These are phyloP conservation scores for Lyophyllum semitale DNA, from an alignment of 768 basidiomycete species.

Conservation along the genomic window DNA sequence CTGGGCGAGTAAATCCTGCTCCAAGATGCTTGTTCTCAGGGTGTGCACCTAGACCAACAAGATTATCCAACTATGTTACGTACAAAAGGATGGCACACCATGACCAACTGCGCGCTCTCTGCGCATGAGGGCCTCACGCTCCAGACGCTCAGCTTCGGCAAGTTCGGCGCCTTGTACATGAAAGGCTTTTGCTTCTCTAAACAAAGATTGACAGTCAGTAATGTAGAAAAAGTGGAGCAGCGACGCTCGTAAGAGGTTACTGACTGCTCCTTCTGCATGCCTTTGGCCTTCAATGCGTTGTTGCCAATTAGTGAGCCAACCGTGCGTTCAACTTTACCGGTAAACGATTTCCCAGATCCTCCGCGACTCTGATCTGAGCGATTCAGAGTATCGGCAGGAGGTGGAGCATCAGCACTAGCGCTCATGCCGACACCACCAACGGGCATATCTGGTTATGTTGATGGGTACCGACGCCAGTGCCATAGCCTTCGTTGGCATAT, in stretches of 20 bases:
- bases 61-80: not conserved
- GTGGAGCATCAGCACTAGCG: slow-evolving; percentile 14
- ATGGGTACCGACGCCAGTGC: not conserved
- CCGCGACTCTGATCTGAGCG: slow-evolving; percentile 17
- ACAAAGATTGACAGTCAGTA: not conserved
- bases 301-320: slow-evolving; percentile 48
- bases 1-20: slow-evolving; percentile 11
- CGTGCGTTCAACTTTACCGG: slow-evolving; percentile 51
- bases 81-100: slow-evolving; percentile 28
- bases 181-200: slow-evolving; percentile 45
- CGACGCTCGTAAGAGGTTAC: slow-evolving; percentile 15
- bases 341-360: slow-evolving; percentile 34
- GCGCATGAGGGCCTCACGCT: slow-evolving; percentile 47
- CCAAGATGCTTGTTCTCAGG: slow-evolving; percentile 29
- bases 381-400: slow-evolving; percentile 22
- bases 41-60: slow-evolving; percentile 24
- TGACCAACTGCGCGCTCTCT: slow-evolving; percentile 56
- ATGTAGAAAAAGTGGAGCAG: not conserved
- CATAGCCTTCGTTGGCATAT: not conserved
- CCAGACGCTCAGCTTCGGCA: slow-evolving; percentile 54
- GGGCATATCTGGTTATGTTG: not conserved
- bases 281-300: slow-evolving; percentile 47
- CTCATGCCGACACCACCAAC: slow-evolving; percentile 7
- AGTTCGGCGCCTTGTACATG: slow-evolving; percentile 50
- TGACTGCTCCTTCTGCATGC: slow-evolving; percentile 50